Evolutionary conservation across 2,329 filamentous ascomycete genomes (phyloP), one percentile per base, ranked within the genome.

Genomic region (Talaromyces islandicus): DNA sequence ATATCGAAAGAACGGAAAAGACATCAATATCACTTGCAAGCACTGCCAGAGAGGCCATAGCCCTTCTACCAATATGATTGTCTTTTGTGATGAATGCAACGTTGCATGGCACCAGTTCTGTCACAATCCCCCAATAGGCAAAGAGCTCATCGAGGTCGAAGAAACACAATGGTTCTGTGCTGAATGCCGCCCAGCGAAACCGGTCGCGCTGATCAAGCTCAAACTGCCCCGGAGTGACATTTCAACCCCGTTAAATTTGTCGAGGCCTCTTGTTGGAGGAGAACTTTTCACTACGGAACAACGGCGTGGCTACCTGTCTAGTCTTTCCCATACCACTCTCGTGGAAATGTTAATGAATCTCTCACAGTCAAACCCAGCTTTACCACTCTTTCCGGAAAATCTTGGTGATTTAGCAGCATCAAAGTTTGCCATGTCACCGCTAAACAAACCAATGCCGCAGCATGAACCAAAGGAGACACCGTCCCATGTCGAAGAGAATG

Each of bases 21-120:
- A 76, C 56, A 66, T 71, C 12, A 75, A 72, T 60, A 74, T 76
- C 72, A 73, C 89, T 32, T 94, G 90, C 77, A 87, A 86, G 66
- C 82, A 84, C 64, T 95, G 91, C 74, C 83, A 86, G 57, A 81
- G 90, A 64, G 86, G 88, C 10, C 83, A 88, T 64, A 90, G 88
- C 68, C 87, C 88, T 3, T 72, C 79, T n/a, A 85, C 79, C 66
- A 94, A 94, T 75, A 84, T 87, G 75, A 92, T 95, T 70, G 90
- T 94, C 2, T 91, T 92, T 73, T 95, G 91, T 76, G 89, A 93
- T 73, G 86, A 86, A 17, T 95, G 91, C 77, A 90, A 91, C 70
- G 80, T 81, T 30, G 85, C 87, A 48, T 95, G 91, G 83, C 91
- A 95, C 73, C 89, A 92, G 71, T 85, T 85, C 67, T 95, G 91